These are phyloP conservation scores for Colletotrichum sp. DNA, from an alignment of 2,329 filamentous ascomycete species.

Conservation along the genomic window DNA sequence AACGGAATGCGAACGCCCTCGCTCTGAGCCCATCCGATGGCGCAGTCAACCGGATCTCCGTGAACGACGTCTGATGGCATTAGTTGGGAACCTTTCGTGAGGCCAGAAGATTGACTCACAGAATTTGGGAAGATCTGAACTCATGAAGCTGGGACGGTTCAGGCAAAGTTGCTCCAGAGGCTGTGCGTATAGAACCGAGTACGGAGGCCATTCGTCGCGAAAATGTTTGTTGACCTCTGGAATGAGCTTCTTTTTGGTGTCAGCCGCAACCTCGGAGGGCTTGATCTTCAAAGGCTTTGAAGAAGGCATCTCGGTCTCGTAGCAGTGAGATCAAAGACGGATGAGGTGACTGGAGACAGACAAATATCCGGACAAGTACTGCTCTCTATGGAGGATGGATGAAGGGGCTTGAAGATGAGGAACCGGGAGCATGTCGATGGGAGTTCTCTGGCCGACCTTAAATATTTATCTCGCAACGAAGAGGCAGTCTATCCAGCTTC, in stretches of 20 bases:
- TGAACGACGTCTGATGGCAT: constrained; percentile 26
- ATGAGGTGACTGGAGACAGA: background rate
- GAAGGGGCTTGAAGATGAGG: background rate
- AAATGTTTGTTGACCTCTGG: constrained; percentile 66
- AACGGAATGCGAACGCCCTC: constrained; percentile 59
- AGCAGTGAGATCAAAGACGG: background rate
- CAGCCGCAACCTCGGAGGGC: constrained; percentile 73
- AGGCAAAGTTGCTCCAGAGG: constrained; percentile 52
- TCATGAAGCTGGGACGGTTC: constrained; percentile 31
- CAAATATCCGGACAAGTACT: background rate
- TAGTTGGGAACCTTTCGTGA: background rate
- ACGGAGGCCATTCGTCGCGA: constrained; percentile 57
- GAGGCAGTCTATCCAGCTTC: background rate
- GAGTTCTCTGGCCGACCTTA: constrained; percentile 3
- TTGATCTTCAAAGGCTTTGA: constrained; percentile 58
- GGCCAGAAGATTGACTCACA: background rate
- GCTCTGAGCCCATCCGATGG: constrained; percentile 13
- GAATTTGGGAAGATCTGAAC: constrained; percentile 19
- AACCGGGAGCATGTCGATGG: background rate
- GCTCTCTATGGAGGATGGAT: background rate
- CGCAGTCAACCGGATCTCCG: constrained; percentile 1
- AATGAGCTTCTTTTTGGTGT: constrained; percentile 75
- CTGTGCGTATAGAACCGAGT: constrained; percentile 64
- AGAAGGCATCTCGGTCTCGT: constrained; percentile 15
- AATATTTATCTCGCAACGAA: constrained; percentile 7